Percentiles rank a stretch among this genome's conserved stretches.
phyloP scores from a whole-genome alignment of 2,329 filamentous ascomycete genomes.

The Pseudogymnoascus sp. region DNA sequence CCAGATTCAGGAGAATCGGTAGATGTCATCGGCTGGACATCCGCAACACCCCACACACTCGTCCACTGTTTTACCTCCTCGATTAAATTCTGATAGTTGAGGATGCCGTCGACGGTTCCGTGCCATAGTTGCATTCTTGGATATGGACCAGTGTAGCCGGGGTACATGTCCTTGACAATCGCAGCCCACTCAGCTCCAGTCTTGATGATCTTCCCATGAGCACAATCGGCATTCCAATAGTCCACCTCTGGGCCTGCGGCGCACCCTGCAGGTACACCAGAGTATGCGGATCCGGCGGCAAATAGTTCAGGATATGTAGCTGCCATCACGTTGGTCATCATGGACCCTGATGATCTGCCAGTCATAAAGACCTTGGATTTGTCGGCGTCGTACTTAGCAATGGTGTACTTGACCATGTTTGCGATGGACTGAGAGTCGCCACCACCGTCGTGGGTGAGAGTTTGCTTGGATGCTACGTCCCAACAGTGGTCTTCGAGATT shows the following conservation, averaged over 20 bases:
- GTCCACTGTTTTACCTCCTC: slow-evolving; percentile 41
- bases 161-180: slow-evolving; percentile 35
- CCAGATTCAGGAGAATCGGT: neutral
- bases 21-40: neutral
- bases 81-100: slow-evolving; percentile 33
- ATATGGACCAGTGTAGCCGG: slow-evolving; percentile 31
- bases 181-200: slow-evolving; percentile 41
- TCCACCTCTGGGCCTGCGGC: slow-evolving; percentile 22
- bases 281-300: slow-evolving; percentile 37
- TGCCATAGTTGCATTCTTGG: slow-evolving; percentile 34
- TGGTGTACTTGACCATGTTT: slow-evolving; percentile 50
- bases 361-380: slow-evolving; percentile 45
- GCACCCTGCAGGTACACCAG: slow-evolving; percentile 39
- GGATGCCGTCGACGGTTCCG: slow-evolving; percentile 32
- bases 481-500: slow-evolving; percentile 45
- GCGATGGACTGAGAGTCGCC: slow-evolving; percentile 49
- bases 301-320: slow-evolving; percentile 43
- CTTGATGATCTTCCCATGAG: slow-evolving; percentile 22
- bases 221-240: slow-evolving; percentile 45
- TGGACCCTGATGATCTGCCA: slow-evolving; percentile 41
- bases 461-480: slow-evolving; percentile 46
- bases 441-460: slow-evolving; percentile 48
- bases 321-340: slow-evolving; percentile 44
- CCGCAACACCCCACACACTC: slow-evolving; percentile 28
- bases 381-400: slow-evolving; percentile 46